These are phyloP conservation scores for Porpolomopsis calyptriformis DNA, from an alignment of 768 basidiomycete species.

Conservation along the genomic window DNA sequence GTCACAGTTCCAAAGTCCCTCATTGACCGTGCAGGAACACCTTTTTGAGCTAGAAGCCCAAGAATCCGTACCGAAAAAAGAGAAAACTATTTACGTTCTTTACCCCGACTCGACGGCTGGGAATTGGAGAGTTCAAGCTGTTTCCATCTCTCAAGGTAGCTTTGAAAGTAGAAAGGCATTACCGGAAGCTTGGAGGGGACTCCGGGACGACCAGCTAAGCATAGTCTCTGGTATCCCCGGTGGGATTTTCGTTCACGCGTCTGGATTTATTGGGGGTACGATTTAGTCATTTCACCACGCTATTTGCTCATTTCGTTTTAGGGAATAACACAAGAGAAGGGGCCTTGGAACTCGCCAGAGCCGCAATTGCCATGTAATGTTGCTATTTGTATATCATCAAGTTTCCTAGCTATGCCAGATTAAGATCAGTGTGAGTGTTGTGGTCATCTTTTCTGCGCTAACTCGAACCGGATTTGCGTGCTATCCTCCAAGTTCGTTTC, in stretches of 20 bases:
- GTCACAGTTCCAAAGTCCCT: constrained; percentile 10
- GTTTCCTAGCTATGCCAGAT: neutral
- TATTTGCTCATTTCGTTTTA: constrained; percentile 22
- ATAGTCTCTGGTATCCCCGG: constrained; percentile 65
- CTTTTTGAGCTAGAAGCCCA: constrained; percentile 78
- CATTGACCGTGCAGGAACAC: constrained; percentile 45
- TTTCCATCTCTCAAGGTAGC: constrained; percentile 69
- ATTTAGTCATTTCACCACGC: constrained; percentile 5
- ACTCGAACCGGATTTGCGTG: neutral
- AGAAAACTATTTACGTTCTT: constrained; percentile 70
- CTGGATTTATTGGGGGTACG: constrained; percentile 92
- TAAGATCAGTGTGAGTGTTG: constrained; percentile 2
- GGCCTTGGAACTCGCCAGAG: constrained; percentile 66
- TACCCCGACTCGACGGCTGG: constrained; percentile 74
- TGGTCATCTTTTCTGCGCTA: constrained; percentile 1
- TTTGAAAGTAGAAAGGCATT: constrained; percentile 88
- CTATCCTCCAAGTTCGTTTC: neutral
- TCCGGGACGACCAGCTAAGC: constrained; percentile 76
- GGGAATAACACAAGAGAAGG: constrained; percentile 89
- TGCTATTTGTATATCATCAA: neutral
- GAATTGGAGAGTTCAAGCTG: constrained; percentile 90
- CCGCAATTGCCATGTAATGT: constrained; percentile 40
- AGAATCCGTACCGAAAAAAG: constrained; percentile 28
- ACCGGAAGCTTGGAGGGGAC: constrained; percentile 88
- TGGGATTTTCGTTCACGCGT: constrained; percentile 88